Evolutionary conservation across 2,329 filamentous ascomycete genomes (phyloP).

Genomic region (Domatiomyces globalis): DNA sequence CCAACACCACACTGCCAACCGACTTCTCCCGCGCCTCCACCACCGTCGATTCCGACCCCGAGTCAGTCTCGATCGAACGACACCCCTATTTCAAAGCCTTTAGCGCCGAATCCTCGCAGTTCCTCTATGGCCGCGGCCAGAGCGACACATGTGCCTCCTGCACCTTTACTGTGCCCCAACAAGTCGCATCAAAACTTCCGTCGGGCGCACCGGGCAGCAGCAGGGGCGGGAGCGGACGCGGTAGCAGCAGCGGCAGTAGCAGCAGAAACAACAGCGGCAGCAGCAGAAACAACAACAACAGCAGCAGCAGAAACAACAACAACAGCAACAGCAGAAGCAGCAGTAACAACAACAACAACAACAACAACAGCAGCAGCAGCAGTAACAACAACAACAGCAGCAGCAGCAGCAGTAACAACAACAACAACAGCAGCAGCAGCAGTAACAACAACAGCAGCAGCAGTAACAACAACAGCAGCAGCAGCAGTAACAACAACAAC

Average conservation of each 20-base stretch:
- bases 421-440: no score
- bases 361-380: background rate
- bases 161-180: constrained; percentile 40
- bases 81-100: constrained; percentile 35
- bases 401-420: no score
- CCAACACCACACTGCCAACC: constrained; percentile 18
- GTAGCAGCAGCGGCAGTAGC: constrained; percentile 4
- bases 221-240: constrained; percentile 34
- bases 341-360: no score
- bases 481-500: no score
- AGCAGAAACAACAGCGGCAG: no score
- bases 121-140: constrained; percentile 29
- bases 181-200: constrained; percentile 39
- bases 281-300: no score
- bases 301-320: no score
- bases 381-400: background rate
- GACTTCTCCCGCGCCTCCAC: constrained; percentile 19
- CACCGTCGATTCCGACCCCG: constrained; percentile 15
- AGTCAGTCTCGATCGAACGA: constrained; percentile 28
- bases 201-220: constrained; percentile 39
- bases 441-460: no score
- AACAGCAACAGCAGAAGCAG: no score
- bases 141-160: constrained; percentile 45
- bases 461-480: no score
- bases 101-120: constrained; percentile 10